Conservation (phyloP, 441 rosid species). For the Flueggea neowawraea region DNA sequence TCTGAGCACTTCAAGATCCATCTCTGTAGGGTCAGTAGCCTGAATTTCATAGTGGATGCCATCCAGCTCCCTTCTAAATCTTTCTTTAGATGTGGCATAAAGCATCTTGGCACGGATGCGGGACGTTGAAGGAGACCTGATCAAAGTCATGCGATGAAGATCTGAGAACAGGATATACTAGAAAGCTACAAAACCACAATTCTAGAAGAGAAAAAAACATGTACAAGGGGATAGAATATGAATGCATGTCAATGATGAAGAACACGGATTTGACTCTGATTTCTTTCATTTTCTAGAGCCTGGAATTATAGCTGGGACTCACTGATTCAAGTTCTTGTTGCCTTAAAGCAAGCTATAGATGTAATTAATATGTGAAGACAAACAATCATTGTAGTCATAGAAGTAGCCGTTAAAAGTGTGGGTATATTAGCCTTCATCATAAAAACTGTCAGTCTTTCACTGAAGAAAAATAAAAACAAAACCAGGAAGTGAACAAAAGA, state of each 20-base stretch:
- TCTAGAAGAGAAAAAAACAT: no score
- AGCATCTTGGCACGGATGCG: slow-evolving; percentile 49
- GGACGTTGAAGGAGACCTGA: slow-evolving; percentile 29
- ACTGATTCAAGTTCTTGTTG: no score
- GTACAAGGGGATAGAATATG: no score
- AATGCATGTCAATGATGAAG: not conserved
- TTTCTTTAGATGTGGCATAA: slow-evolving; percentile 59
- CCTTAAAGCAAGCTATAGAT: no score
- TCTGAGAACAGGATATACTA: not conserved
- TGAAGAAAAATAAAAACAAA: no score
- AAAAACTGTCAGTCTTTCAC: no score
- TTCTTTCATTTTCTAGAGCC: not conserved
- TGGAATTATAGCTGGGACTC: no score
- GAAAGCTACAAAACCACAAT: not conserved
- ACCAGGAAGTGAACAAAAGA: no score
- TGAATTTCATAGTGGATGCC: slow-evolving; percentile 55
- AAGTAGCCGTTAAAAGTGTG: no score
- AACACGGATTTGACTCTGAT: not conserved
- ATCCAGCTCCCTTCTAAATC: slow-evolving; percentile 51
- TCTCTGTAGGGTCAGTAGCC: slow-evolving; percentile 63
- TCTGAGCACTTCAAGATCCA: slow-evolving; percentile 50
- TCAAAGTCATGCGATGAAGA: slow-evolving; percentile 11
- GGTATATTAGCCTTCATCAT: no score
- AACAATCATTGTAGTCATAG: no score
- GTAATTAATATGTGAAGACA: no score